Percentiles rank a stretch among this genome's conserved stretches.
Evolutionary conservation across 768 basidiomycete genomes (phyloP).

Genomic region (Tricholoma sp.): DNA sequence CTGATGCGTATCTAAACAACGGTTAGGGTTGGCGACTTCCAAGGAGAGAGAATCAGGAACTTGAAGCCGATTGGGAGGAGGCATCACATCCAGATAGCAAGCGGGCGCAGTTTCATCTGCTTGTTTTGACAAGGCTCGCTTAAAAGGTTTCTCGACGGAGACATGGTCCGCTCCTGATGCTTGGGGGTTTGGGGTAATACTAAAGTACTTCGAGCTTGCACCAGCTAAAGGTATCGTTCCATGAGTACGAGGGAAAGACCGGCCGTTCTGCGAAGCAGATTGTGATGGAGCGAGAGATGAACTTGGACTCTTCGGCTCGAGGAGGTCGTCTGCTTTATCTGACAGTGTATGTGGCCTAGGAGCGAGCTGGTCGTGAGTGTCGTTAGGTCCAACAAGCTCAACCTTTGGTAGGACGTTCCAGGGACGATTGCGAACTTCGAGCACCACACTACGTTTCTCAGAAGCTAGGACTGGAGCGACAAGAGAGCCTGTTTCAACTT

Average conservation of each 20-base stretch:
- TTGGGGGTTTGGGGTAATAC: neutral
- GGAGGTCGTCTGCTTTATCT: neutral
- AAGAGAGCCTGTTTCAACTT: slow-evolving; percentile 13
- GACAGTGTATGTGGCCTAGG: neutral
- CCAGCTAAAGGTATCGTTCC: neutral
- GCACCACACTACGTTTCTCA: neutral
- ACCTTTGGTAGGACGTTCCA: slow-evolving; percentile 4
- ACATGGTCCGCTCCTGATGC: neutral
- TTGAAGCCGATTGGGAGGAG: neutral
- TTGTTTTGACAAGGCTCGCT: neutral
- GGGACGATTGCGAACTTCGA: slow-evolving; percentile 3
- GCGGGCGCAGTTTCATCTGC: neutral
- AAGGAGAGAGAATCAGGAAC: neutral
- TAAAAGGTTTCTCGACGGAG: neutral
- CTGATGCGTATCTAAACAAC: neutral
- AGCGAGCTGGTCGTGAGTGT: neutral
- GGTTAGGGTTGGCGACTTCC: no score
- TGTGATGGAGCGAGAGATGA: slow-evolving; percentile 25
- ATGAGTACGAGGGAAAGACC: neutral
- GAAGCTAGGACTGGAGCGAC: neutral
- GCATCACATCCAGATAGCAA: neutral
- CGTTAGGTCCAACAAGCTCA: neutral
- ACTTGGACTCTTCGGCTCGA: neutral
- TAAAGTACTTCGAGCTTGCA: neutral
- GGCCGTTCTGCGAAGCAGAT: slow-evolving; percentile 20